These are phyloP conservation scores for Sparassis latifolia DNA, from an alignment of 1,284 basidiomycete genomes.

Conservation along the genomic window DNA sequence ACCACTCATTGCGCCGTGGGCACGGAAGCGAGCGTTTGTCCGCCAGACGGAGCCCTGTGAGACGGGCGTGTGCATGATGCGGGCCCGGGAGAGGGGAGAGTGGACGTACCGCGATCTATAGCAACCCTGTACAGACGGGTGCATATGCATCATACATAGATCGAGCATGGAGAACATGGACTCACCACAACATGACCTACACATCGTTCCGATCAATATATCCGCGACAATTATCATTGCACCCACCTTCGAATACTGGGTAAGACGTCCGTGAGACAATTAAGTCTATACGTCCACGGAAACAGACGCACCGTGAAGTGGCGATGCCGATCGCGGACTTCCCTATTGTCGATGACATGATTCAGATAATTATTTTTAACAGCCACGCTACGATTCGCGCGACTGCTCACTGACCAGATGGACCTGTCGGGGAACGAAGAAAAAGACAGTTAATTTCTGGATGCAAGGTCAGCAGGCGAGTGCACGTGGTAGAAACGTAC, in stretches of 20 bases:
- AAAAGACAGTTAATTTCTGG: too few relatives aligned
- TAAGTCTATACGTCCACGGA: background rate
- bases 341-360: constrained; percentile 40
- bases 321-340: constrained; percentile 75
- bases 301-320: constrained; percentile 68
- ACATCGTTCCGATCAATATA: background rate
- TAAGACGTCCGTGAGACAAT: constrained; percentile 2
- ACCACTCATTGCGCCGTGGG: constrained; percentile 67
- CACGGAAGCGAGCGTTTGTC: constrained; percentile 84
- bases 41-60: constrained; percentile 72
- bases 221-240: background rate
- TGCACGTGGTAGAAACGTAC: constrained; percentile 37
- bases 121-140: constrained; percentile 60
- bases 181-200: constrained; percentile 83
- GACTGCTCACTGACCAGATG: constrained; percentile 54
- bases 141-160: background rate
- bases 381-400: background rate
- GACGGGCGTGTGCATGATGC: constrained; percentile 49
- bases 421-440: constrained; percentile 35
- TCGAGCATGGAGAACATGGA: background rate
- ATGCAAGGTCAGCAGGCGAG: too few relatives aligned
- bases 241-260: constrained; percentile 75
- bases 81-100: constrained; percentile 41
- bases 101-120: constrained; percentile 67
- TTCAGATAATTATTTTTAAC: background rate